Percentiles rank a stretch among this genome's conserved stretches.
phyloP scores from a whole-genome alignment of 2,329 filamentous ascomycete species.

The Ceratocystis eucalypticola region DNA sequence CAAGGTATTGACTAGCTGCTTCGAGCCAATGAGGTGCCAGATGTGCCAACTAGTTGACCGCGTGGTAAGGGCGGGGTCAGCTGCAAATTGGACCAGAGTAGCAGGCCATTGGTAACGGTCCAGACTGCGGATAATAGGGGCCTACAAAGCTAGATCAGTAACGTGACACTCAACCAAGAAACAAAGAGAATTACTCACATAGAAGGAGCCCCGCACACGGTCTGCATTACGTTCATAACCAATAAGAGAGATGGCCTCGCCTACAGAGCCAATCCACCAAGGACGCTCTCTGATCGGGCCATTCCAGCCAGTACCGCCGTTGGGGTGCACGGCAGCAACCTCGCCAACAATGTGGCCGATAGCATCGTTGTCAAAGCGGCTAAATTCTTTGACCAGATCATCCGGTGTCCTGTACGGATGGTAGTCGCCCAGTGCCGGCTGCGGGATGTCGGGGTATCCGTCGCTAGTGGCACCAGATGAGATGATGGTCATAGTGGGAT shows the following conservation, averaged over 20 bases:
- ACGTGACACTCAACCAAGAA: neutral
- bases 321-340: constrained; percentile 38
- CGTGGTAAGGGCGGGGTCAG: constrained; percentile 36
- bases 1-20: constrained; percentile 35
- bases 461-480: constrained; percentile 36
- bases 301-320: constrained; percentile 36
- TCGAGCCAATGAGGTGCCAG: constrained; percentile 36
- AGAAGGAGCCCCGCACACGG: constrained; percentile 40
- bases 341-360: constrained; percentile 34
- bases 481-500: constrained; percentile 45
- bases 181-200: constrained; percentile 22
- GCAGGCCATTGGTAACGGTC: constrained; percentile 39
- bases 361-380: constrained; percentile 38
- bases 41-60: constrained; percentile 38
- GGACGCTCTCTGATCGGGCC: constrained; percentile 35
- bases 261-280: constrained; percentile 47
- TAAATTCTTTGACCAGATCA: constrained; percentile 36
- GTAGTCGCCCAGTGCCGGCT: constrained; percentile 34
- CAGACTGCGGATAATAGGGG: constrained; percentile 36
- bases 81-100: constrained; percentile 38
- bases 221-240: constrained; percentile 53
- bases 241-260: constrained; percentile 51
- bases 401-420: constrained; percentile 41
- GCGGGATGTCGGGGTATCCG: constrained; percentile 29
- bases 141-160: constrained; percentile 22